phyloP scores from a whole-genome alignment of 441 rosid genomes.

The Syzygium malaccense region DNA sequence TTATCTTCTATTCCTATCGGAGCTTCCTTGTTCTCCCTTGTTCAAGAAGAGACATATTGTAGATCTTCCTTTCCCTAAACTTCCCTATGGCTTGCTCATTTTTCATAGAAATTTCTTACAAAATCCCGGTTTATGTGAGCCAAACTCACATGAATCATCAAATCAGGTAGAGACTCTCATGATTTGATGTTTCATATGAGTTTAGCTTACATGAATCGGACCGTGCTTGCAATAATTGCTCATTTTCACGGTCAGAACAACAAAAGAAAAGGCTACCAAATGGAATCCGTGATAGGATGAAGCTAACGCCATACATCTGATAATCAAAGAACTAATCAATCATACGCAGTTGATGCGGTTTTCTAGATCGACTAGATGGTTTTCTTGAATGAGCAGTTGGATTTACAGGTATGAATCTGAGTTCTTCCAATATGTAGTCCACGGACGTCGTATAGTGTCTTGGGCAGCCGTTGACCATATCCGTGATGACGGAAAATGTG shows the following conservation, averaged over 20 bases:
- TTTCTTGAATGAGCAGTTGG: not conserved
- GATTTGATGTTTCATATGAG: not conserved
- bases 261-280: not conserved
- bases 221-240: not conserved
- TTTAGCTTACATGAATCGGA: not conserved
- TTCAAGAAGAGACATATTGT: not conserved
- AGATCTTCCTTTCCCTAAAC: not conserved
- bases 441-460: constrained; percentile 60
- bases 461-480: constrained; percentile 93
- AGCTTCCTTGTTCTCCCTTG: not conserved
- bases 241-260: not conserved
- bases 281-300: not conserved
- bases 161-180: too few species aligned
- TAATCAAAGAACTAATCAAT: not conserved
- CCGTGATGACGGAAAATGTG: constrained; percentile 50
- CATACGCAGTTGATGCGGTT: not conserved
- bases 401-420: constrained; percentile 80
- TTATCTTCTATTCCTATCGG: not conserved
- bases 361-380: not conserved
- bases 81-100: not conserved
- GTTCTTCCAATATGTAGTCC: constrained; percentile 82
- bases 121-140: not conserved
- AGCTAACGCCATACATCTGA: not conserved
- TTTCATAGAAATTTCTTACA: not conserved
- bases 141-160: not conserved